Percentiles rank a stretch among this genome's conserved stretches.
These are phyloP conservation scores for Volvariella volvacea DNA, from an alignment of 1,284 basidiomycete genomes.

Conservation along the genomic window DNA sequence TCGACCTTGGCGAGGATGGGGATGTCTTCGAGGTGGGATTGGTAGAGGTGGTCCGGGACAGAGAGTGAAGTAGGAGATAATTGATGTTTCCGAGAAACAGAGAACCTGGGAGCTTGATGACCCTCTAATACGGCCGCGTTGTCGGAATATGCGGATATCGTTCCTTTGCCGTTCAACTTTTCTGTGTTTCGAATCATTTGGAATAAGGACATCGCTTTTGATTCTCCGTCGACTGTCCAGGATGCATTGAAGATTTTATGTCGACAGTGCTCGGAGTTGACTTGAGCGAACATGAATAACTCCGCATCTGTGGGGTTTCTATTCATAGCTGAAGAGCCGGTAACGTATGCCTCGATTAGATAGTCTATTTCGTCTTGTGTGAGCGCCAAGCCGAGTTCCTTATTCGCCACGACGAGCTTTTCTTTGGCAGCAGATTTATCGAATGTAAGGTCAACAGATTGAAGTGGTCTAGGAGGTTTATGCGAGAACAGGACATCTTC, in stretches of 20 bases:
- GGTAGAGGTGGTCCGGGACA: constrained; percentile 42
- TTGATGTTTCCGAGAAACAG: constrained; percentile 35
- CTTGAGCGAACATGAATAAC: constrained; percentile 99
- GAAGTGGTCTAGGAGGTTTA: constrained; percentile 62
- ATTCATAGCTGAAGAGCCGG: constrained; percentile 53
- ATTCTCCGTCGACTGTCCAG: constrained; percentile 81
- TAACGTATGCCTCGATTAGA: constrained; percentile 84
- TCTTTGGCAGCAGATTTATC: constrained; percentile 30
- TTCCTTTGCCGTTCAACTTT: constrained; percentile 65
- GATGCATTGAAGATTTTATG: constrained; percentile 99
- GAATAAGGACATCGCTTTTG: constrained; percentile 81
- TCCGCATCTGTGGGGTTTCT: constrained; percentile 95
- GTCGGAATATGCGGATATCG: constrained; percentile 96
- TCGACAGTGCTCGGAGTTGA: constrained; percentile 99
- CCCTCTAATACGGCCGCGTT: constrained; percentile 95
- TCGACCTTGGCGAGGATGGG: constrained; percentile 97
- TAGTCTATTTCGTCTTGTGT: constrained; percentile 90
- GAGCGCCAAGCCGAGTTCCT: constrained; percentile 84
- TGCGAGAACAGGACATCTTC: constrained; percentile 68
- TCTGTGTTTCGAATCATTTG: constrained; percentile 99
- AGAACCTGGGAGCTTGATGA: constrained; percentile 74
- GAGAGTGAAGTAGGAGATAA: too few relatives aligned
- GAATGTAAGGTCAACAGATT: constrained; percentile 54
- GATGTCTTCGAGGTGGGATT: constrained; percentile 62
- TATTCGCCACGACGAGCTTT: constrained; percentile 76